Base-by-base conservation (phyloP, 2,329 filamentous ascomycete species). In the Plectosphaerella sp. region DNA sequence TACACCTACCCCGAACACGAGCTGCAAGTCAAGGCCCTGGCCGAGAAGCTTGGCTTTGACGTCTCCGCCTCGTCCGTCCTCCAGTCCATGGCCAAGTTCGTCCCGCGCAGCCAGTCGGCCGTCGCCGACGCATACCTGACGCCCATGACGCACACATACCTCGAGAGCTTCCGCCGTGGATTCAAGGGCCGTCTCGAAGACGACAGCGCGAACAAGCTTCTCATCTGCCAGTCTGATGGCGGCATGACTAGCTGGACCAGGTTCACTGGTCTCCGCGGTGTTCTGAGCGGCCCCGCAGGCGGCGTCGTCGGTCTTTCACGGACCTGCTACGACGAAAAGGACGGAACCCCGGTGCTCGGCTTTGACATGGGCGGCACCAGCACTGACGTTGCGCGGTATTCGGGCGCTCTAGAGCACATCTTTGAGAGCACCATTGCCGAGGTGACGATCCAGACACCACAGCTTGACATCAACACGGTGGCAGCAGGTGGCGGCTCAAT, bases 401-500 rank as follows among this genome's bases (percentile, higher is more conserved):
- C 64, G 3, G 72, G 72, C 1, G 63, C 64, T 3, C 69, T 69
- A 33, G 71, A 73, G 28, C 70, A 74, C 47, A 64, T 72, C 0
- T 90, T 91, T 54, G 88, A 91, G 61, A 90, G 87, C 0, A 90
- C 86, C 0, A 91, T 87, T 0, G 88, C 89, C 0, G 89, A 88
- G 14, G 83, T 92, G 2, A 87, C 87, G 1, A 89, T 92, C 12
- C 88, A 91, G 57, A 87, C 84, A 1, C 88, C 89, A 0, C 88
- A 91, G 62, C 77, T 92, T 2, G 88, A 92, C 59, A 91, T 93
- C 64, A 89, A 90, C 63, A 93, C 89, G 1, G 87, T 91, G 4
- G 88, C 88, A 20, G 87, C 88, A 8, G 87, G 87, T 16, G 88
- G 87, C 54, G 86, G 86, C n/a, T 87, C 82, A 1, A 75, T 83